Percentiles rank a stretch among this genome's conserved stretches.
These are phyloP conservation scores for Echinosophora koreensis DNA, from an alignment of 306 rosid genomes.

Conservation along the genomic window DNA sequence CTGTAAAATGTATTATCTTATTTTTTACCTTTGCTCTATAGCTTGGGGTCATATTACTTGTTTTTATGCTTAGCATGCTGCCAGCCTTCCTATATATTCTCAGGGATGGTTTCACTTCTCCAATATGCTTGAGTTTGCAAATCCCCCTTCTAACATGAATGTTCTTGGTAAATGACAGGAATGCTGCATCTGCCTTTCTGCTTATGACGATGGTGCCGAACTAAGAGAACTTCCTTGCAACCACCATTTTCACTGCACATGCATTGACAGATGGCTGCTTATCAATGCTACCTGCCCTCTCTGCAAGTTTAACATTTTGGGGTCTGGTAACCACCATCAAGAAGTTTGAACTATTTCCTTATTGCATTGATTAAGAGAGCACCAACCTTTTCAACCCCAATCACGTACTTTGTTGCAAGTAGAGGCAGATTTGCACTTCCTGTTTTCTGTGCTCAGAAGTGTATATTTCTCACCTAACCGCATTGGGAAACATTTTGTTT, in stretches of 20 bases:
- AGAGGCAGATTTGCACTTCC: neutral
- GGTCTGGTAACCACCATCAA: conserved; percentile 47
- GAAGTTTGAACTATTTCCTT: conserved; percentile 53
- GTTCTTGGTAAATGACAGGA: conserved; percentile 63
- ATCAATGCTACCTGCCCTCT: conserved; percentile 87
- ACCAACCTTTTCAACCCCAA: conserved; percentile 21
- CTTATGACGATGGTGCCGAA: conserved; percentile 72
- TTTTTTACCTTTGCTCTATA: conserved; percentile 5
- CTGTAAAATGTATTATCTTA: neutral
- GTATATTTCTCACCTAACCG: conserved; percentile 37
- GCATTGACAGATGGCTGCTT: conserved; percentile 93
- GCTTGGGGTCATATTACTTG: neutral
- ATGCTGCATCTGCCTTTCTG: conserved; percentile 82
- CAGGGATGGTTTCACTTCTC: conserved; percentile 31
- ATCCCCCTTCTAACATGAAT: conserved; percentile 37
- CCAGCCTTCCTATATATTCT: neutral
- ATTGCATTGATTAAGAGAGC: conserved; percentile 18
- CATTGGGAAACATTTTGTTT: conserved; percentile 34
- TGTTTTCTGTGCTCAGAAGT: neutral
- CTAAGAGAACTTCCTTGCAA: conserved; percentile 84
- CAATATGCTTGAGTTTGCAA: neutral
- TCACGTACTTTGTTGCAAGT: conserved; percentile 14
- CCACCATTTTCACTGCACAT: conserved; percentile 83
- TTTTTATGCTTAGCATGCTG: conserved; percentile 9
- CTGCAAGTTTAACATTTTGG: conserved; percentile 85